Evolutionary conservation across 805 yeast species (phyloP), one percentile per base, ranked within the genome.

Genomic region (Komagataella kurtzmanii): DNA sequence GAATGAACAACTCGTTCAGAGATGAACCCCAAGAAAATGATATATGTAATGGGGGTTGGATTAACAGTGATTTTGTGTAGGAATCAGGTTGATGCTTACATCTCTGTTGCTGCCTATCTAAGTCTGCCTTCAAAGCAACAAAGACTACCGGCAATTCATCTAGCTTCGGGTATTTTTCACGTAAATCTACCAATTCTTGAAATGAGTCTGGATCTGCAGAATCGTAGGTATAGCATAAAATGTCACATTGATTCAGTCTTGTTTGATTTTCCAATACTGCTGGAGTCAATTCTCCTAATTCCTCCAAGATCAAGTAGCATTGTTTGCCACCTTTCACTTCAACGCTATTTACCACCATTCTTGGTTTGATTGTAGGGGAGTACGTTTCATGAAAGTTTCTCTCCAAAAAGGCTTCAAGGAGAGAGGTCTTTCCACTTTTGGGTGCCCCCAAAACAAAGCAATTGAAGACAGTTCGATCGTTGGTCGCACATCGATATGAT

Each of bases 181-280:
- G 69, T n/a, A 90, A 63, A 17, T 85, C 85, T 24, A 85, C 83
- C 50, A 90, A 68, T 61, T 86, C 81, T 51, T 89, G 86, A 64
- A 93, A 93, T 46, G 96, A 87, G 52, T 91, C 95, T 0, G 99
- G 97, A 61, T 93, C 97, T 0, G 97, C 83, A 0, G 97, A 88
- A 63, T 93, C 99, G 65, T 93, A 93, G 0, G 89, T 76, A 60
- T 86, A 75, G 65, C 98, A 93, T 1, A 93, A 63, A 2, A 89
- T 96, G 64, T 93, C 99, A 66, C 98, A 93, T 50, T 84, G 85
- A 51, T 85, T 87, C 7, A 91, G 64, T 50, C 88, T 74, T 14
- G 69, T 63, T 44, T 73, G 74, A 61, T 90, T 88, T 49, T 81
- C 91, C 21, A 91, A 64, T 3, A 89, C 79, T 0, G 93, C 95